A percentile compares a stretch with the other conserved stretches of the same genome.
Evolutionary conservation across 2,329 filamentous ascomycete genomes (phyloP).

Genomic region (Aspergillus viridinutans): DNA sequence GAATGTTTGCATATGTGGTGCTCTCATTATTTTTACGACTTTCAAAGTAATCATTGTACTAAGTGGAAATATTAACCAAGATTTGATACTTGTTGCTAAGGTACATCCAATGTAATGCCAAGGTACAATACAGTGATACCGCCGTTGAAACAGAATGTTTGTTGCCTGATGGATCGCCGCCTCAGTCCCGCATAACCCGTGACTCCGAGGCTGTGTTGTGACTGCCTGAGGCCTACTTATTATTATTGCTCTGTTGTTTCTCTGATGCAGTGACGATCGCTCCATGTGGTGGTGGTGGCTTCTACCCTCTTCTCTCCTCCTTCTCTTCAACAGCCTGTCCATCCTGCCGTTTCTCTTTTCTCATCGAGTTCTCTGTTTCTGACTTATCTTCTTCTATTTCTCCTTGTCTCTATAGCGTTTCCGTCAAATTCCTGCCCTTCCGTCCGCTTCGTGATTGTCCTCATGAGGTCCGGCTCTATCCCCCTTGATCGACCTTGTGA

Average conservation of each 20-base stretch:
- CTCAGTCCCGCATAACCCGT: conserved; percentile 12
- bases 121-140: not conserved
- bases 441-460: conserved; percentile 16
- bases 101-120: not conserved
- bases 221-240: not conserved
- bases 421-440: not conserved
- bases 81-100: too few species aligned
- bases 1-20: too few species aligned
- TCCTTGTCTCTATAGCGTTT: conserved; percentile 5
- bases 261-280: not conserved
- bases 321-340: not conserved
- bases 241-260: not conserved
- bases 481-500: conserved; percentile 28
- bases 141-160: not conserved
- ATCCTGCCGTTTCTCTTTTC: not conserved
- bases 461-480: conserved; percentile 33
- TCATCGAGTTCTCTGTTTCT: conserved; percentile 1
- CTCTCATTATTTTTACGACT: too few species aligned
- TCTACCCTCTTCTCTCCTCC: not conserved
- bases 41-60: too few species aligned
- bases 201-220: conserved; percentile 13
- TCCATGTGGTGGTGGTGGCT: not conserved
- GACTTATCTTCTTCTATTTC: conserved; percentile 9
- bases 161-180: conserved; percentile 8
- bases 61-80: too few species aligned